Base-by-base conservation (phyloP, 2,329 filamentous ascomycete genomes). In the Xylariaceae sp. region DNA sequence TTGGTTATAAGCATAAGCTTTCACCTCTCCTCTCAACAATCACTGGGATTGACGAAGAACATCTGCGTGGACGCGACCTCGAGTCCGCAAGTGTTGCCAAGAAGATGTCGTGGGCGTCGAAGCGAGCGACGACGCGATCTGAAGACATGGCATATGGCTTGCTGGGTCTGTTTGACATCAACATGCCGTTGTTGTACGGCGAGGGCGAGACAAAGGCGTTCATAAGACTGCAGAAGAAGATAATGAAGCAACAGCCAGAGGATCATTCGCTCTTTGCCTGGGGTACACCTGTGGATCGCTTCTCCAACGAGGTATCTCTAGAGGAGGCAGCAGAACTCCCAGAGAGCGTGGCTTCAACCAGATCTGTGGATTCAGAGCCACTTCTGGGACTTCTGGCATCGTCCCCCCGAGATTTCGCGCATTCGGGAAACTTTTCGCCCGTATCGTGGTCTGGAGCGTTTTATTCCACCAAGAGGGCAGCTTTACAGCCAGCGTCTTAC, bases 121-220 rank as follows among this genome's bases (percentile, higher is more conserved):
- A 31, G 14, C 44, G 52, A 5, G 39, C 45, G 19, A 54, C 52
- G 19, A 54, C 43, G 36, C 46, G 48, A 38, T 34, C 45, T 22
- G 52, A 54, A 17, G 52, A 54, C 14, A 54, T 52, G 3, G 52
- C 52, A 13, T 54, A 54, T 42, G 51, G 48, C 40, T 48, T 54
- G n/a, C 33, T 54, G 3, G 52, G 52, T 2, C 34, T 54, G 34
- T 54, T 54, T 6, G 38, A 54, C n/a, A 51, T 54, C n/a, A 40
- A 45, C 13, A 54, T 54, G 52, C 52, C 52, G 5, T 19, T 54
- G 14, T 44, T 54, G n/a, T 53, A 53, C n/a, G 51, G 51, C 31
- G 52, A 54, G 41, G 40, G 48, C 1, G 40, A 48, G 22, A 28
- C 22, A 28, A 51, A 45, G 18, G 52, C 52, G 13, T 54, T 54